Evolutionary conservation across 2,329 filamentous ascomycete species (phyloP).

Genomic region (Stemphylium lycopersici): DNA sequence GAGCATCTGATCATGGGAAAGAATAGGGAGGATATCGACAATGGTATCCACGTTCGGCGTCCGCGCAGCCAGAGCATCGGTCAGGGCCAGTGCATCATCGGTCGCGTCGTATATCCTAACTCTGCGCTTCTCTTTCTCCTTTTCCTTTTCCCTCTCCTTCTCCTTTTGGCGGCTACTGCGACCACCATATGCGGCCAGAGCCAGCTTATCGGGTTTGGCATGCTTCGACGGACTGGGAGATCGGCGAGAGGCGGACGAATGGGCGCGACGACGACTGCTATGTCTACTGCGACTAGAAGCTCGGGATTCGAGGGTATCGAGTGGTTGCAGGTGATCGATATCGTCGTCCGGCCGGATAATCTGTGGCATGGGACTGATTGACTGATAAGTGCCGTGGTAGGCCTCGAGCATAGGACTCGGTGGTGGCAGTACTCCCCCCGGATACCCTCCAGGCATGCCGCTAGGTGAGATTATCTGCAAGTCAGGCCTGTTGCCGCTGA

Average conservation of each 20-base stretch:
- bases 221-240: slow-evolving; percentile 37
- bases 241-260: slow-evolving; percentile 38
- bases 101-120: slow-evolving; percentile 84
- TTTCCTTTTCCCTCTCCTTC: slow-evolving; percentile 25
- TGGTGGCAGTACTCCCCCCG: slow-evolving; percentile 60
- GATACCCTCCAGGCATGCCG: not conserved
- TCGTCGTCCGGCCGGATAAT: slow-evolving; percentile 66
- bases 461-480: slow-evolving; percentile 33
- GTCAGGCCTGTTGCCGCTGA: slow-evolving; percentile 54
- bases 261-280: slow-evolving; percentile 36
- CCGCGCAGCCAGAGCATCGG: slow-evolving; percentile 73
- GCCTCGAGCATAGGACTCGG: slow-evolving; percentile 87
- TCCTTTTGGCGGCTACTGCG: slow-evolving; percentile 19
- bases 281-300: slow-evolving; percentile 35
- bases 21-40: slow-evolving; percentile 80
- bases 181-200: slow-evolving; percentile 35
- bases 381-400: slow-evolving; percentile 92
- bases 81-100: slow-evolving; percentile 77
- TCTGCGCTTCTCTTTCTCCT: slow-evolving; percentile 56
- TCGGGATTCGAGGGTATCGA: slow-evolving; percentile 43
- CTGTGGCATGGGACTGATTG: slow-evolving; percentile 92
- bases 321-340: slow-evolving; percentile 53
- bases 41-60: slow-evolving; percentile 70
- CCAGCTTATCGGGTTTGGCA: slow-evolving; percentile 41
- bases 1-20: slow-evolving; percentile 87